Evolutionary conservation across 805 yeast genomes (phyloP).

Genomic region (Barnettozyma salicaria): DNA sequence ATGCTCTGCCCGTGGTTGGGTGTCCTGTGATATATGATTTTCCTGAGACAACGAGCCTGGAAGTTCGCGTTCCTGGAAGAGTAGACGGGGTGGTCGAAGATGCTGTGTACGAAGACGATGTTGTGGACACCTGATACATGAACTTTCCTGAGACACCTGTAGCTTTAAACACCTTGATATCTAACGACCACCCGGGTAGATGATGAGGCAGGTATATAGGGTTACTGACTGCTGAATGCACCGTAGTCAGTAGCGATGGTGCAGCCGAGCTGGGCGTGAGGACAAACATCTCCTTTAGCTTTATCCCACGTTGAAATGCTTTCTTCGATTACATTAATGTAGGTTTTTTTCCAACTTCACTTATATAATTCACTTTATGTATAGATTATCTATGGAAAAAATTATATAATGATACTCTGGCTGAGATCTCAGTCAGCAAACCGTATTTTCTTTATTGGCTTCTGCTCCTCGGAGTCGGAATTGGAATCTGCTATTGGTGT

Average conservation of each 20-base stretch:
- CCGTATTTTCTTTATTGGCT: slow-evolving; percentile 11
- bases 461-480: not conserved
- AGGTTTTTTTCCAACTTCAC: too few relatives aligned
- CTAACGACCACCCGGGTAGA: slow-evolving; percentile 64
- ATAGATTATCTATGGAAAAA: too few relatives aligned
- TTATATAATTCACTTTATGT: too few relatives aligned
- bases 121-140: slow-evolving; percentile 11
- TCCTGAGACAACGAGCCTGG: slow-evolving; percentile 4
- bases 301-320: not conserved
- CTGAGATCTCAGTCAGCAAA: too few relatives aligned
- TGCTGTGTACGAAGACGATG: not conserved
- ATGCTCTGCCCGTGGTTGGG: too few relatives aligned
- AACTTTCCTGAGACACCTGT: slow-evolving; percentile 33
- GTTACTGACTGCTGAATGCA: not conserved
- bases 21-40: slow-evolving; percentile 1
- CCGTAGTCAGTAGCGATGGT: not conserved
- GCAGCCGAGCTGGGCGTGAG: slow-evolving; percentile 5
- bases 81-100: not conserved
- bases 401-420: too few relatives aligned
- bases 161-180: slow-evolving; percentile 62
- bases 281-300: slow-evolving; percentile 1
- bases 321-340: not conserved
- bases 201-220: slow-evolving; percentile 5
- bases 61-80: not conserved
- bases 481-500: too few relatives aligned